Evolutionary conservation across 345 rosid species (phyloP), one percentile per base, ranked within the genome.

Genomic region (Eucalyptus marginata): DNA sequence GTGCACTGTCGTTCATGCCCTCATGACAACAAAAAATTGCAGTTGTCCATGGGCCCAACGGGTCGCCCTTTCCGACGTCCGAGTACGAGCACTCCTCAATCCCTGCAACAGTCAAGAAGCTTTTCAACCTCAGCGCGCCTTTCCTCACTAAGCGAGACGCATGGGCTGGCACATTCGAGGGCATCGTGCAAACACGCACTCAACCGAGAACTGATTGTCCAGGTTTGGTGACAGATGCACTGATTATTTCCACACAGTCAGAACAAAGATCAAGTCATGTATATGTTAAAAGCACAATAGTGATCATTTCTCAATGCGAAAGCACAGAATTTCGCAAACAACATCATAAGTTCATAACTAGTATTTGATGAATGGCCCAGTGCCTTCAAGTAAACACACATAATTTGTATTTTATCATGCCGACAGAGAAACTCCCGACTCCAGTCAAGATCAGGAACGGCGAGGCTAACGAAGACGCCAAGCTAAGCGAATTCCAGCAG

Each of bases 41-140:
- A 96, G 99, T 97, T 89, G 96, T 97, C 71, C 99, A 97, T 90
- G 99, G 99, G 46, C 94, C 98, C 10, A 93, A 95, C 24, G 98
- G 99, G 31, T 93, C 94, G 13, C 99, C 99, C 33, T 91, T 40
- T 90, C 95, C 97, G 20, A 95, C 97, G 3, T 97, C 99, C 1
- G 97, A 97, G 89, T 97, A 93, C 50, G 99, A 97, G 76, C 99
- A 97, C 88, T 97, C 99, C 22, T 97, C 99, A 7, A 96, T 97
- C 89, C 98, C 99, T 1, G 99, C 98, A 6, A 97, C 99, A 4
- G 98, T 96, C 62, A 97, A 96, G 96, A 95, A 93, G 94, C 87
- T 97, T 33, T 95, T 93, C 93, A 96, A 96, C 91, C 91, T 97
- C 47, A 43, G 93, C 20, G 31, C 95, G 2, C 94, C 98, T 54